Base-by-base conservation (phyloP, 768 basidiomycete genomes). In the Lepiota venenata region DNA sequence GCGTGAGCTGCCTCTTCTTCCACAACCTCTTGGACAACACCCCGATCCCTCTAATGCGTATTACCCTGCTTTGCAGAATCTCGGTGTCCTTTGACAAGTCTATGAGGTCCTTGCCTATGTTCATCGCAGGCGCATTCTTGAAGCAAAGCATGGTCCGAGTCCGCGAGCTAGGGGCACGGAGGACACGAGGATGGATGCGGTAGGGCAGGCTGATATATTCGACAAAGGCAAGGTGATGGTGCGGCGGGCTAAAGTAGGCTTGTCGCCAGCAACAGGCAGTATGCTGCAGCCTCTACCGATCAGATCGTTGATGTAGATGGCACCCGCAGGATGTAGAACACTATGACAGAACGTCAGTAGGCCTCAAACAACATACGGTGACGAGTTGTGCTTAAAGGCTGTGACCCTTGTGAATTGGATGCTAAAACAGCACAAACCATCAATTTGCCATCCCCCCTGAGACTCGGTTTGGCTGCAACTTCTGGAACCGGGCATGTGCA, bases 231-330 rank as follows among this genome's bases (percentile, higher is more conserved):
- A 32, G 46, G 39, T 16, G 46, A 20, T 35, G 53, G 47, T 55
- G 53, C 22, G 53, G 53, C 48, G 25, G 25, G 25, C 25, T 55
- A 55, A 55, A 55, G 53, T 55, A 52, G 38, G 50, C n/a, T 14
- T 27, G 52, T 40, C 40, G 42, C 45, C 41, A 12, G 53, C 48
- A 35, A 54, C 52, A 18, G 18, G 40, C 21, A 32, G 46, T 18
- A 47, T 20, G 14, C 47, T 15, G 45, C 40, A 36, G 40, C 39
- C 16, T 39, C 46, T 46, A 20, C 53, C 53, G 53, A 55, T 55
- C 53, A 55, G 53, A 55, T 55, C 53, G 53, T 55, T 48, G 39
- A 37, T 2, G 39, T 15, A 42, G 53, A 43, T 55, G 53, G 53
- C 46, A 43, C 46, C 40, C 45, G 46, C 47, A 35, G 40, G 40